Percentiles rank a stretch among this genome's conserved stretches.
phyloP scores from a whole-genome alignment of 345 rosid genomes.

The Gossypium rotundifolium region DNA sequence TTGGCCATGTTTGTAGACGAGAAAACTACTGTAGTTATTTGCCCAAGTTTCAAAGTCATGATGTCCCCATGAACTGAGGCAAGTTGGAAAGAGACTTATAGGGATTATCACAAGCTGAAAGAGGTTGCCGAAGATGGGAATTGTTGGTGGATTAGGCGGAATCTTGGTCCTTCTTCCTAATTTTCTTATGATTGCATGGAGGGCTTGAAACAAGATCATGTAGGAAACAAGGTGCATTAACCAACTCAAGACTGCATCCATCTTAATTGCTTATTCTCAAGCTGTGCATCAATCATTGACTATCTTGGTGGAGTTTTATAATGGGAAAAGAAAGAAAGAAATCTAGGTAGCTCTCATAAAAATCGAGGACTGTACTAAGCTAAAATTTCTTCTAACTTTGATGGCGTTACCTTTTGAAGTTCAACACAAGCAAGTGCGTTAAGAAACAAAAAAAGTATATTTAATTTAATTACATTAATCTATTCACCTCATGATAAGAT shows the following conservation, averaged over 20 bases:
- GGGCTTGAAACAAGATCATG: not conserved
- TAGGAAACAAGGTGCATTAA: not conserved
- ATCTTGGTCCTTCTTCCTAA: not conserved
- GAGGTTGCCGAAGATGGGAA: constrained; percentile 41
- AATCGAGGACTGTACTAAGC: no score
- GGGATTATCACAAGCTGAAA: constrained; percentile 26
- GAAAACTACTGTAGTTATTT: constrained; percentile 26
- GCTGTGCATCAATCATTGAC: no score
- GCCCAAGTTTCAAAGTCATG: constrained; percentile 35
- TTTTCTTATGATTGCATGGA: not conserved
- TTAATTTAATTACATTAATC: no score
- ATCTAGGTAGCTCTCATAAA: no score
- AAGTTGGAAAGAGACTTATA: constrained; percentile 28
- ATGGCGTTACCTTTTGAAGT: no score
- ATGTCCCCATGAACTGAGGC: constrained; percentile 33
- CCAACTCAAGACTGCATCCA: not conserved
- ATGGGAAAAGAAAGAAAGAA: no score
- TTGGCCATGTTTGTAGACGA: constrained; percentile 33
- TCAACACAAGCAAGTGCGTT: no score
- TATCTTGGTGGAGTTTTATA: no score
- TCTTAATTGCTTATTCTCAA: not conserved
- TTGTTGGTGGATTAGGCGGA: constrained; percentile 29
- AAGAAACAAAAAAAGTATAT: no score
- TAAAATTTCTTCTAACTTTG: not conserved
- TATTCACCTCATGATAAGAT: no score